Evolutionary conservation across 1,284 basidiomycete genomes (phyloP).

Genomic region (Uromyces viciae-fabae): DNA sequence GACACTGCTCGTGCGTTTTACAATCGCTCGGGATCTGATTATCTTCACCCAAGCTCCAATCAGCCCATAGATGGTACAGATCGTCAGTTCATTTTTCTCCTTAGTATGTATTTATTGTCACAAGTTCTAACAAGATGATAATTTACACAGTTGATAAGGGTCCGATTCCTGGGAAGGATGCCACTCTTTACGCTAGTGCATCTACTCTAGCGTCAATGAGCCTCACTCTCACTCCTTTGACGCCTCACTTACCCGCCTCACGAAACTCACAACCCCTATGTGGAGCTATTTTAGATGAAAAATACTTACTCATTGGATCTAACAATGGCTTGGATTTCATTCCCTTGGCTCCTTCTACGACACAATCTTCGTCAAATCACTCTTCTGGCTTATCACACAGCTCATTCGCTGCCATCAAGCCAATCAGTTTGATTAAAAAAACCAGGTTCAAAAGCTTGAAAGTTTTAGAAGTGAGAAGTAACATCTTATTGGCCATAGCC

Average conservation of each 20-base stretch:
- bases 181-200: conserved; percentile 3
- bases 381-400: conserved; percentile 5
- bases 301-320: conserved; percentile 53
- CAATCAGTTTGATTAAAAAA: conserved; percentile 51
- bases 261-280: conserved; percentile 51
- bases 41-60: background rate
- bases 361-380: conserved; percentile 31
- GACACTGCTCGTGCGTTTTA: background rate
- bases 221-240: conserved; percentile 48
- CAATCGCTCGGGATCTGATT: background rate
- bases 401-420: conserved; percentile 47
- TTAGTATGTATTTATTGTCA: background rate
- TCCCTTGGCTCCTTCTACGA: conserved; percentile 48
- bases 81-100: background rate
- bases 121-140: background rate
- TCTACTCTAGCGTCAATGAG: conserved; percentile 46
- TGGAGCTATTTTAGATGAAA: conserved; percentile 51
- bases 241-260: conserved; percentile 47
- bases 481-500: conserved; percentile 52
- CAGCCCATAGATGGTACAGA: conserved; percentile 3
- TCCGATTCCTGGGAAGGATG: background rate
- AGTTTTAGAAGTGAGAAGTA: conserved; percentile 50
- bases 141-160: background rate
- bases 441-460: conserved; percentile 51
- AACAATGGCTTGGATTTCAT: conserved; percentile 51